phyloP scores from a whole-genome alignment of 2,329 filamentous ascomycete species.

The Talaromyces amestolkiae region DNA sequence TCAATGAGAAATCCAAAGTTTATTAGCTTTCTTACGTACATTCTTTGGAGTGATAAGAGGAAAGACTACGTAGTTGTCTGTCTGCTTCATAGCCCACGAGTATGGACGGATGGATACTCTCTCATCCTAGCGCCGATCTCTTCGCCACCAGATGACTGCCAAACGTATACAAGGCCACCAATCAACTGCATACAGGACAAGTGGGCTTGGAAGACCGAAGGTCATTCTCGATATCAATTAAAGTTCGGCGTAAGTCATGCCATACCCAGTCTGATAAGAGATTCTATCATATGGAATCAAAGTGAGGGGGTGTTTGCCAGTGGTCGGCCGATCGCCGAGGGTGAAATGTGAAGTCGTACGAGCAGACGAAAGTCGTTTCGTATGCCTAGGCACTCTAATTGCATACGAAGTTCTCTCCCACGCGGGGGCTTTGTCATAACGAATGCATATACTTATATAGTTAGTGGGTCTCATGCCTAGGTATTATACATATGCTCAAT shows the following conservation, averaged over 20 bases:
- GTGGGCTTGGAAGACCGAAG: not conserved
- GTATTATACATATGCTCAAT: not conserved
- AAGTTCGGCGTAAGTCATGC: not conserved
- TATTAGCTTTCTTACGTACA: not conserved
- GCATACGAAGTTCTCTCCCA: not conserved
- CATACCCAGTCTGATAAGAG: not conserved
- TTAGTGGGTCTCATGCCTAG: not conserved
- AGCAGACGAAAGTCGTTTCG: not conserved
- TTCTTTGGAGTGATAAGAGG: not conserved
- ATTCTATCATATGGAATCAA: not conserved
- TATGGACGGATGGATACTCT: not conserved
- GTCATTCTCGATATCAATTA: not conserved
- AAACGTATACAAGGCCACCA: slow-evolving; percentile 7
- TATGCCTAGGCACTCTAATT: not conserved
- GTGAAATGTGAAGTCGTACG: not conserved
- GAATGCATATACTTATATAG: not conserved
- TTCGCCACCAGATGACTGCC: slow-evolving; percentile 2
- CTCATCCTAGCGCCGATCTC: slow-evolving; percentile 11
- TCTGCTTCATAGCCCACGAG: not conserved
- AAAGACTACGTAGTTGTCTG: not conserved
- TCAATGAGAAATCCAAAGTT: not conserved
- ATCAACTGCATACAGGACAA: not conserved
- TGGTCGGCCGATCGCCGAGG: not conserved
- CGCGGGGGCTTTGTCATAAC: not conserved
- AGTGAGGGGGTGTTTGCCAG: not conserved